Evolutionary conservation across 129 eudicot genomes (phyloP).

Genomic region (Arctium lappa): DNA sequence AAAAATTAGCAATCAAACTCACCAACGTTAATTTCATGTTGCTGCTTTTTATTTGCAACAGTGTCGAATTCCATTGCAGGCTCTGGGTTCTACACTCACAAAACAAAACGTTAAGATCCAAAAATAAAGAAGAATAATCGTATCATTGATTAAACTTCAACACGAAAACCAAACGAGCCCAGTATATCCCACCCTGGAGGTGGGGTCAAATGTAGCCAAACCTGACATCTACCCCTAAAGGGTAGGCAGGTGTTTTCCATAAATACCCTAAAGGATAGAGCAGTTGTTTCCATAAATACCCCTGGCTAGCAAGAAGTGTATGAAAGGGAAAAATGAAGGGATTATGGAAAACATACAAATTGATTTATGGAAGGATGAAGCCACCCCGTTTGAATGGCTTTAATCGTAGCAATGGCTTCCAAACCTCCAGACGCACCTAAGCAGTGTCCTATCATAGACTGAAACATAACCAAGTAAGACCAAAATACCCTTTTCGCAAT

Average conservation of each 20-base stretch:
- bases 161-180: neutral
- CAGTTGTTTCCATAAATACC: neutral
- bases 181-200: neutral
- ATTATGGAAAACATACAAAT: conserved; percentile 50
- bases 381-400: conserved; percentile 98
- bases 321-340: neutral
- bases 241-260: no score
- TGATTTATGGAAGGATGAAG: conserved; percentile 94
- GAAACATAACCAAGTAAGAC: conserved; percentile 21
- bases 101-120: neutral
- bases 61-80: conserved; percentile 96
- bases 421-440: conserved; percentile 98
- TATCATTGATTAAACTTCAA: neutral
- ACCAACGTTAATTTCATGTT: conserved; percentile 98
- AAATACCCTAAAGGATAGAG: neutral
- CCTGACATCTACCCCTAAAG: no score
- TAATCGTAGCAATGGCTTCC: conserved; percentile 95
- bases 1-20: conserved; percentile 23
- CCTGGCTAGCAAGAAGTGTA: neutral
- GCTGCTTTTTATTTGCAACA: conserved; percentile 77
- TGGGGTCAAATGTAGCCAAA: neutral
- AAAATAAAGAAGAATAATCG: neutral
- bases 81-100: conserved; percentile 71
- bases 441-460: conserved; percentile 99
- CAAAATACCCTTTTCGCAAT: neutral